Conservation (phyloP, 352 stramenopile species). For the Phytophthora litchii region DNA sequence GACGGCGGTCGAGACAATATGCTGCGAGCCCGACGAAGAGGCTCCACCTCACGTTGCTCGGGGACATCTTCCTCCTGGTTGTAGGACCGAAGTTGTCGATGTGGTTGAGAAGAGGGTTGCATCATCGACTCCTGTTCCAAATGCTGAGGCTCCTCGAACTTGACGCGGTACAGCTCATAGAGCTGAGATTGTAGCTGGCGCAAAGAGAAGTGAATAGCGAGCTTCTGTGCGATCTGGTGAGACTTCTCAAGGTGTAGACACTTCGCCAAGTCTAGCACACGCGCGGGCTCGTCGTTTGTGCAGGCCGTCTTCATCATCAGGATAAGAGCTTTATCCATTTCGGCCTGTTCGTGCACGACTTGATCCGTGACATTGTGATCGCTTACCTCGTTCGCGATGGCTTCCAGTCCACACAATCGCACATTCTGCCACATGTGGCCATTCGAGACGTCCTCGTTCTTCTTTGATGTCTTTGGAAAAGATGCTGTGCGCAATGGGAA, state of each 20-base stretch:
- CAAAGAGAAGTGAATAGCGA: constrained; percentile 80
- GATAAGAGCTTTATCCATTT: constrained; percentile 86
- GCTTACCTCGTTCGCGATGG: constrained; percentile 39
- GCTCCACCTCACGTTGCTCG: constrained; percentile 31
- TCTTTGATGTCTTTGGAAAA: constrained; percentile 62
- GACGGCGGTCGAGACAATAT: constrained; percentile 41
- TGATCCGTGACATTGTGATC: constrained; percentile 32
- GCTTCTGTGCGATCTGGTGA: constrained; percentile 83
- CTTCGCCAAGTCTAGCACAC: constrained; percentile 79
- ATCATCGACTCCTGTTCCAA: constrained; percentile 20
- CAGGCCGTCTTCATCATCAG: constrained; percentile 86
- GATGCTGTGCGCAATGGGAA: constrained; percentile 57
- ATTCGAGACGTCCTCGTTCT: constrained; percentile 34
- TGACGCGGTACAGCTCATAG: constrained; percentile 71
- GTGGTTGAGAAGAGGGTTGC: constrained; percentile 19
- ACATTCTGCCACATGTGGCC: constrained; percentile 79
- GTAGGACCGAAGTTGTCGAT: constrained; percentile 10
- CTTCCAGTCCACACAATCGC: constrained; percentile 43
- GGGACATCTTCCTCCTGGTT: constrained; percentile 20
- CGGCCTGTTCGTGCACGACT: constrained; percentile 68
- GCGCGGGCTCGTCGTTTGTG: constrained; percentile 64
- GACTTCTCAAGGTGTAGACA: constrained; percentile 85
- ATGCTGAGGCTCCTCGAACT: constrained; percentile 49
- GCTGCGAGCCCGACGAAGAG: constrained; percentile 40
- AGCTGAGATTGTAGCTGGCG: constrained; percentile 76